Percentiles rank a stretch among this genome's conserved stretches.
phyloP scores from a whole-genome alignment of 331 rosid species.

The Malus hybrid region DNA sequence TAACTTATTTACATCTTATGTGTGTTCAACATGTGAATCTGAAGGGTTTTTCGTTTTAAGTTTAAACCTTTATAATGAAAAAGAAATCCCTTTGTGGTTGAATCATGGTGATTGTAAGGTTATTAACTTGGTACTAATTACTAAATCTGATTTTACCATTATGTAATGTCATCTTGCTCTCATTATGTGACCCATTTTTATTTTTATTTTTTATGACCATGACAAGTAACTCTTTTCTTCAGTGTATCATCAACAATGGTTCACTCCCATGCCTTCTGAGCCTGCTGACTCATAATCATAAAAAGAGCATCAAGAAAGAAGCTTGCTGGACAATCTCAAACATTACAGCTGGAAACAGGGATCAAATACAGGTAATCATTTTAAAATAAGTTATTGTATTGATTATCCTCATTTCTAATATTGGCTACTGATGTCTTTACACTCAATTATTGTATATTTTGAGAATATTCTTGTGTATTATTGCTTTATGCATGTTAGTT shows the following conservation, averaged over 20 bases:
- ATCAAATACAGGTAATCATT: slow-evolving; percentile 75
- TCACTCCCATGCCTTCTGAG: slow-evolving; percentile 76
- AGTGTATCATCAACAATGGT: slow-evolving; percentile 69
- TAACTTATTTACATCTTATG: background rate
- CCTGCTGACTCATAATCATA: slow-evolving; percentile 72
- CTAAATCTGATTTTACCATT: background rate
- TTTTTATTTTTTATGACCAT: background rate
- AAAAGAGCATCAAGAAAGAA: slow-evolving; percentile 89
- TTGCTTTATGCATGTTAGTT: background rate
- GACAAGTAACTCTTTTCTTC: background rate
- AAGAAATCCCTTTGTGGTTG: background rate
- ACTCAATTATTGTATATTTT: background rate
- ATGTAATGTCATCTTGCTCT: background rate
- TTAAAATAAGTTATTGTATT: background rate
- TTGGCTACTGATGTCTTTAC: background rate
- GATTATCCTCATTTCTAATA: background rate
- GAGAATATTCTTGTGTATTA: background rate
- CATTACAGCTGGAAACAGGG: slow-evolving; percentile 84
- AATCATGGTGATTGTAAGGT: background rate
- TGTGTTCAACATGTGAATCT: background rate
- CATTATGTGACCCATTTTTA: too few species aligned
- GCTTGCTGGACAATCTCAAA: slow-evolving; percentile 99
- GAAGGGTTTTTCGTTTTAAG: background rate
- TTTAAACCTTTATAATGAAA: background rate
- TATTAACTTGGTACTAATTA: background rate